phyloP scores from a whole-genome alignment of 2,329 filamentous ascomycete genomes.

The Microdochium trichocladiopsis region DNA sequence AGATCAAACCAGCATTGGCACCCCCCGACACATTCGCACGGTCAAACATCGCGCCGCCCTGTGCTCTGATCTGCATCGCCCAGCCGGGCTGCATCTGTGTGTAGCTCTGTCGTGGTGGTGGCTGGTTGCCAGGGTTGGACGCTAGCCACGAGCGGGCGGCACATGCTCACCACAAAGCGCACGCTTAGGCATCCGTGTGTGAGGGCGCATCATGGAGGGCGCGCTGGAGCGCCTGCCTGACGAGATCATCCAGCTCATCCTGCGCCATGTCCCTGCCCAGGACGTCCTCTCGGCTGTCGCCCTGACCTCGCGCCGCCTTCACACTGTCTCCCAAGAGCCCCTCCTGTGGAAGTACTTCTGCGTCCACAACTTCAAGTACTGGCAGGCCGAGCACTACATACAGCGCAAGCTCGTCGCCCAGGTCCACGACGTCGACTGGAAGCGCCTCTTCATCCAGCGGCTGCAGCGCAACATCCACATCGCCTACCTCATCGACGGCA shows the following conservation, averaged over 20 bases:
- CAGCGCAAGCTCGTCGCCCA: conserved; percentile 43
- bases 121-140: no score
- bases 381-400: conserved; percentile 62
- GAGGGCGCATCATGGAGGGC: conserved; percentile 15
- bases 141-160: no score
- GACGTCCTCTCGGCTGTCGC: conserved; percentile 43
- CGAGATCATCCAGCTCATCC: conserved; percentile 77
- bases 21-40: no score
- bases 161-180: no score
- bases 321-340: conserved; percentile 60
- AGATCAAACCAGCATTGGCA: no score
- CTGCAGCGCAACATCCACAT: conserved; percentile 43
- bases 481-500: conserved; percentile 52
- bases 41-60: no score
- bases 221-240: conserved; percentile 56
- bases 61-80: no score
- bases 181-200: no score
- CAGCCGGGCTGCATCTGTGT: no score
- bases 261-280: conserved; percentile 54
- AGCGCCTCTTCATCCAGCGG: conserved; percentile 54
- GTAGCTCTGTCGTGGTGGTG: no score
- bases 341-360: conserved; percentile 80
- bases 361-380: conserved; percentile 60
- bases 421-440: conserved; percentile 65
- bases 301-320: conserved; percentile 54